Conservation (phyloP, 1,284 basidiomycete genomes). For the Boletus hoseneyae region DNA sequence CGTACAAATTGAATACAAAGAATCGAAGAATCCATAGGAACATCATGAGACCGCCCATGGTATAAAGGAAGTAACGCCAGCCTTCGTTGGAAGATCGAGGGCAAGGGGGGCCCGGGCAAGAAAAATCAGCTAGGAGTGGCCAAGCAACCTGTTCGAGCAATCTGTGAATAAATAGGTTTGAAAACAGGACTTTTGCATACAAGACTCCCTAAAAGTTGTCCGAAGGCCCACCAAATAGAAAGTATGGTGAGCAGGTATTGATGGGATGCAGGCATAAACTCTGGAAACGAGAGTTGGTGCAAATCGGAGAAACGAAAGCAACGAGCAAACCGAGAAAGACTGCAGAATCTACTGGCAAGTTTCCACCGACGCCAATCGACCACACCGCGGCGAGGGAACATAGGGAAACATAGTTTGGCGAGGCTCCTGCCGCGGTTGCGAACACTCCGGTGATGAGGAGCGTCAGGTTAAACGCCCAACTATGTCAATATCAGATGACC, state of each 20-base stretch:
- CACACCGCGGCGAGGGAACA: conserved; percentile 53
- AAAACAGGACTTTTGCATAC: conserved; percentile 32
- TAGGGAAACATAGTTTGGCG: conserved; percentile 50
- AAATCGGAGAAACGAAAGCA: neutral
- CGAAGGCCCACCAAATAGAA: conserved; percentile 65
- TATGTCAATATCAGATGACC: conserved; percentile 22
- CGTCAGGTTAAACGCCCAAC: conserved; percentile 73
- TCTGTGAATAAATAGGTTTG: neutral
- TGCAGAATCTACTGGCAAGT: conserved; percentile 74
- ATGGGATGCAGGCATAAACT: conserved; percentile 57
- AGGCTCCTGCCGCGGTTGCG: conserved; percentile 56
- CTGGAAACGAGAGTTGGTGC: conserved; percentile 27
- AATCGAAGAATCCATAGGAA: conserved; percentile 65
- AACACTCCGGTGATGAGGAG: conserved; percentile 70
- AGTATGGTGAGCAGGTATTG: conserved; percentile 63
- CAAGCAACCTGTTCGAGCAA: conserved; percentile 49
- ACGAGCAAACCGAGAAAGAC: conserved; percentile 63
- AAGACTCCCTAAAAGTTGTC: conserved; percentile 56
- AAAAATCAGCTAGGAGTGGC: conserved; percentile 63
- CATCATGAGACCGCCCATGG: conserved; percentile 61
- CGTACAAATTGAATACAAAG: conserved; percentile 70
- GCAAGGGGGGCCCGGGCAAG: conserved; percentile 47
- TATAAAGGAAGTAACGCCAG: conserved; percentile 70
- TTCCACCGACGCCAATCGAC: conserved; percentile 68
- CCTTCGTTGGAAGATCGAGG: conserved; percentile 52